These are phyloP conservation scores for Solanum sejunctum DNA, from an alignment of 257 asterid species.

Conservation along the genomic window DNA sequence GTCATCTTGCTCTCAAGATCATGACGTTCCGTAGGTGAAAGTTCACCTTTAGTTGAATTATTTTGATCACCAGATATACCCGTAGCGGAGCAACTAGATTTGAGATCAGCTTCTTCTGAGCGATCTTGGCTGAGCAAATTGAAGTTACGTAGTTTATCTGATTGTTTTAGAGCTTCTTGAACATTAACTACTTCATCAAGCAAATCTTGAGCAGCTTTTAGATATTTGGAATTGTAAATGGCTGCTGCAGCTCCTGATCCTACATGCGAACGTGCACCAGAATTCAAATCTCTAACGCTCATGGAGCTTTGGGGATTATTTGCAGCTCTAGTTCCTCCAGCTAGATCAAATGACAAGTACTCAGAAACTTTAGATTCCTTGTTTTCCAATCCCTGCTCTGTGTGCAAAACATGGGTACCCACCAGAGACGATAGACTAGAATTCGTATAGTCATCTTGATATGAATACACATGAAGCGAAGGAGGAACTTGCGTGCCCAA, in stretches of 20 bases:
- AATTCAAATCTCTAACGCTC: conserved; percentile 14
- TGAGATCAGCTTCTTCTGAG: conserved; percentile 15
- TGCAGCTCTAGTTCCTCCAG: conserved; percentile 19
- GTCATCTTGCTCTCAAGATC: conserved; percentile 53
- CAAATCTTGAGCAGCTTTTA: conserved; percentile 51
- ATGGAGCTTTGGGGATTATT: conserved; percentile 9
- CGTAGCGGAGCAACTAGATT: conserved; percentile 10
- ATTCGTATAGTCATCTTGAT: conserved; percentile 27
- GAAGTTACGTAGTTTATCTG: conserved; percentile 12
- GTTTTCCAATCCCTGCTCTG: conserved; percentile 12
- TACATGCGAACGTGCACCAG: conserved; percentile 13
- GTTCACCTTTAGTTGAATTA: conserved; percentile 18
- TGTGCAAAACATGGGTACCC: conserved; percentile 22
- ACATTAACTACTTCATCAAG: conserved; percentile 54
- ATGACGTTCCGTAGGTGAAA: conserved; percentile 38
- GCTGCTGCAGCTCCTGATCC: conserved; percentile 15
- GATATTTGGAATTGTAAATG: conserved; percentile 37
- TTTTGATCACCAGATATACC: conserved; percentile 16
- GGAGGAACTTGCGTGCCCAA: conserved; percentile 44
- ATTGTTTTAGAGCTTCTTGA: conserved; percentile 19
- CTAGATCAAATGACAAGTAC: conserved; percentile 36
- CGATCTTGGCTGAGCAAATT: conserved; percentile 15
- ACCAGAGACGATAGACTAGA: conserved; percentile 25
- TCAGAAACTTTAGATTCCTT: conserved; percentile 28
- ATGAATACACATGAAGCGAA: conserved; percentile 24